Evolutionary conservation across 208 protist genomes (phyloP).

Genomic region (Acanthamoeba triangularis): DNA sequence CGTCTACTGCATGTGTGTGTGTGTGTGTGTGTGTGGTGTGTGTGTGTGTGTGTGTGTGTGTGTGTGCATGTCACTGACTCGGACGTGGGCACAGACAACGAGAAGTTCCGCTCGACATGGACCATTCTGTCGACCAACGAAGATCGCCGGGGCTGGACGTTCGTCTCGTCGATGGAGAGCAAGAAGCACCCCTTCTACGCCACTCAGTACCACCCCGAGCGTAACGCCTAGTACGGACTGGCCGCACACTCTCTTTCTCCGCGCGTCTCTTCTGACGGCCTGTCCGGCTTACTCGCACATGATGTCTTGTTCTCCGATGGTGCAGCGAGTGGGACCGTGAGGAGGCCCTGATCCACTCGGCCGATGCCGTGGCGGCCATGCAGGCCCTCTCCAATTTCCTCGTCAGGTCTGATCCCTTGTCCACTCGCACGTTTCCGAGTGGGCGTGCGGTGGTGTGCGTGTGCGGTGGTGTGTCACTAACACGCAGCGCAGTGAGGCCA

Average conservation of each 20-base stretch:
- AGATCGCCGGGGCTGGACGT: background rate
- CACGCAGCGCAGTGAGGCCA: background rate
- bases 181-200: conserved; percentile 36
- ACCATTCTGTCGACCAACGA: background rate
- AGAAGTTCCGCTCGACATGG: background rate
- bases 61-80: background rate
- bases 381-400: conserved; percentile 30
- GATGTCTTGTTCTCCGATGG: background rate
- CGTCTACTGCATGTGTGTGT: background rate
- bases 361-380: conserved; percentile 24
- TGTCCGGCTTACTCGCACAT: too few species aligned
- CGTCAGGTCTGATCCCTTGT: background rate
- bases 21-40: background rate
- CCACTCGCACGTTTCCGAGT: background rate
- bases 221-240: conserved; percentile 37
- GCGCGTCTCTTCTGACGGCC: background rate
- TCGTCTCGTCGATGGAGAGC: conserved; percentile 47
- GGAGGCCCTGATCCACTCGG: conserved; percentile 7
- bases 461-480: background rate
- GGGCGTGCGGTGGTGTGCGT: background rate
- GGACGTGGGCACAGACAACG: background rate
- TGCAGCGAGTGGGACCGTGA: conserved; percentile 37
- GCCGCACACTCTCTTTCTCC: background rate
- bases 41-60: background rate
- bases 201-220: conserved; percentile 14